Conservation (phyloP, 306 rosid genomes). For the Begonia masoniana region DNA sequence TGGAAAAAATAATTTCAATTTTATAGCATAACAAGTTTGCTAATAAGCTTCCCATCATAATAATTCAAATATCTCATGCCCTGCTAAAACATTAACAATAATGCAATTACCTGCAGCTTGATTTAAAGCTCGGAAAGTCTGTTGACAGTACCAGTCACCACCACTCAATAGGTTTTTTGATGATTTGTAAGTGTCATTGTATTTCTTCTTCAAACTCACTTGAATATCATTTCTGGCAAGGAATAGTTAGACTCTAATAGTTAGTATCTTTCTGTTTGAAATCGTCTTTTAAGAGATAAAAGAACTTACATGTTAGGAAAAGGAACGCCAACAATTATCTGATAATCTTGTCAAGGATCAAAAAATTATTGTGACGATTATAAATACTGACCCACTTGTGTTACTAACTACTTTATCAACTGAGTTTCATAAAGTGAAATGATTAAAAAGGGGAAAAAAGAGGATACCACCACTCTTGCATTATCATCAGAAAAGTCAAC, state of each 20-base stretch:
- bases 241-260: neutral
- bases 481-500: constrained; percentile 89
- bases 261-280: too few relatives aligned
- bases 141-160: constrained; percentile 90
- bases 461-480: constrained; percentile 97
- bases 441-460: constrained; percentile 7
- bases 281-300: constrained; percentile 8
- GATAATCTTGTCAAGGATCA: constrained; percentile 47
- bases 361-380: constrained; percentile 8
- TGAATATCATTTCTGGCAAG: constrained; percentile 64
- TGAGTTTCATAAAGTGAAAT: neutral
- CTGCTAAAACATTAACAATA: neutral
- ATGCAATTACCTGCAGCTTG: constrained; percentile 77
- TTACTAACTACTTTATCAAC: too few relatives aligned
- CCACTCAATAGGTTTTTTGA: constrained; percentile 69
- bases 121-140: constrained; percentile 91
- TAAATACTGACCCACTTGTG: too few relatives aligned
- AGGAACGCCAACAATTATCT: constrained; percentile 92
- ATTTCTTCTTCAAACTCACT: constrained; percentile 65
- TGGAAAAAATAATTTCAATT: constrained; percentile 16
- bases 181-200: constrained; percentile 65
- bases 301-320: constrained; percentile 84
- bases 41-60: neutral
- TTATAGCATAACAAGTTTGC: constrained; percentile 1
- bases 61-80: neutral